A percentile compares a stretch with the other conserved stretches of the same genome.
These are phyloP conservation scores for Suillus discolor DNA, from an alignment of 768 basidiomycete genomes.

Conservation along the genomic window DNA sequence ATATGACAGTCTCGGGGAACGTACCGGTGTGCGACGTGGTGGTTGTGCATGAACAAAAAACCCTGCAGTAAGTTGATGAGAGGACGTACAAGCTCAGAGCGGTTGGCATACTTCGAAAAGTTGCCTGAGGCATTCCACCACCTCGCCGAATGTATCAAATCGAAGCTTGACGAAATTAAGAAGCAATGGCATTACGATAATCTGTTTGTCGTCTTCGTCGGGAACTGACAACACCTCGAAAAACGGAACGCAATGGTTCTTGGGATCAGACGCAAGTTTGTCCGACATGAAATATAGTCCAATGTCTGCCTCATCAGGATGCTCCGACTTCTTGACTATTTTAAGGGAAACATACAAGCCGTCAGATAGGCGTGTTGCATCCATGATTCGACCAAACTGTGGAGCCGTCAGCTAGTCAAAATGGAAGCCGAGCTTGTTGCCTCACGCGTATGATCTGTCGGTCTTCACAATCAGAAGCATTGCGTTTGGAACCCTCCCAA, in stretches of 20 bases:
- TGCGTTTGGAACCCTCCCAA: constrained; percentile 21
- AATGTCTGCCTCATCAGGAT: constrained; percentile 29
- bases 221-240: constrained; percentile 18
- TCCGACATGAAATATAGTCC: constrained; percentile 22
- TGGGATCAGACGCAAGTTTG: constrained; percentile 4
- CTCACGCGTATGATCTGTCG: neutral
- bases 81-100: too few relatives aligned
- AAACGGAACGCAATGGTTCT: constrained; percentile 31
- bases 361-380: constrained; percentile 34
- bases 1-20: constrained; percentile 11
- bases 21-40: constrained; percentile 39
- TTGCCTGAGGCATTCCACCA: too few relatives aligned
- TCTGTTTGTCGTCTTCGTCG: constrained; percentile 12
- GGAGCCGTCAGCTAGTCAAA: neutral
- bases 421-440: neutral
- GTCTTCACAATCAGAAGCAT: constrained; percentile 17
- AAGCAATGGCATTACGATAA: constrained; percentile 35
- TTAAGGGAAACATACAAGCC: constrained; percentile 33
- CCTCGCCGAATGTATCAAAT: constrained; percentile 16
- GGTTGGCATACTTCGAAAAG: too few relatives aligned
- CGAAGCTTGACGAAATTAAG: constrained; percentile 16
- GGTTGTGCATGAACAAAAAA: constrained; percentile 37
- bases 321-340: constrained; percentile 6
- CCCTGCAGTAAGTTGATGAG: too few relatives aligned
- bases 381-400: constrained; percentile 16